phyloP scores from a whole-genome alignment of 192 early-diverging fungal species.

The Coemansia sp. region DNA sequence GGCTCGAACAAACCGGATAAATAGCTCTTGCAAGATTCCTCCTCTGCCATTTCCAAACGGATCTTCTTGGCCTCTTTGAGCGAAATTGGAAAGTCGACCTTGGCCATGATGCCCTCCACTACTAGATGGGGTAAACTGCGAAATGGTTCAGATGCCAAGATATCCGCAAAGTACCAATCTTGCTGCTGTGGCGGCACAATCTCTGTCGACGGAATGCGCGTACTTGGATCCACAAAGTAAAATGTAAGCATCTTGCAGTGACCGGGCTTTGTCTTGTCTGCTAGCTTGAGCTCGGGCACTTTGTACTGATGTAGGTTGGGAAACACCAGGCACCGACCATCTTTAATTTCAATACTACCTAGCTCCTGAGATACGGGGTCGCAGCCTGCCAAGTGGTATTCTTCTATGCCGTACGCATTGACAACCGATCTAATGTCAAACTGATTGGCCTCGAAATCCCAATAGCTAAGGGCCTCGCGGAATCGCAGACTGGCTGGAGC shows the following conservation, averaged over 20 bases:
- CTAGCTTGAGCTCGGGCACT: constrained; percentile 59
- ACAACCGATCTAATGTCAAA: constrained; percentile 14
- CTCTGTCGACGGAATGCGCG: constrained; percentile 45
- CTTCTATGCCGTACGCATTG: constrained; percentile 31
- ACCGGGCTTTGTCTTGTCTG: constrained; percentile 57
- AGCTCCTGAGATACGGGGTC: background rate
- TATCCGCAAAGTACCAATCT: no score
- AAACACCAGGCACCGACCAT: no score
- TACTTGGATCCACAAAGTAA: constrained; percentile 64
- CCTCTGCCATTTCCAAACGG: no score
- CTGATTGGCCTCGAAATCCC: constrained; percentile 47
- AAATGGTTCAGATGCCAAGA: no score
- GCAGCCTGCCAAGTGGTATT: background rate
- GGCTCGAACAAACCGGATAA: no score
- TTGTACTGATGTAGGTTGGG: constrained; percentile 52
- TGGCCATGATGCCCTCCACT: no score
- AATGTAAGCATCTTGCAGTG: constrained; percentile 64
- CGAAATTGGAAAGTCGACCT: no score
- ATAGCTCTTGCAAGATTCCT: no score
- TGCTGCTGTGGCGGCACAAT: constrained; percentile 61
- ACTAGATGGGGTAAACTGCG: no score
- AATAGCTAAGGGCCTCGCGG: constrained; percentile 28
- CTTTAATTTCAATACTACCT: no score
- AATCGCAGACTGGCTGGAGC: no score
- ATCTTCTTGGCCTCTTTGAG: no score